A percentile compares a stretch with the other conserved stretches of the same genome.
Evolutionary conservation across 306 rosid species (phyloP).

Genomic region (Prinsepia uniflora): DNA sequence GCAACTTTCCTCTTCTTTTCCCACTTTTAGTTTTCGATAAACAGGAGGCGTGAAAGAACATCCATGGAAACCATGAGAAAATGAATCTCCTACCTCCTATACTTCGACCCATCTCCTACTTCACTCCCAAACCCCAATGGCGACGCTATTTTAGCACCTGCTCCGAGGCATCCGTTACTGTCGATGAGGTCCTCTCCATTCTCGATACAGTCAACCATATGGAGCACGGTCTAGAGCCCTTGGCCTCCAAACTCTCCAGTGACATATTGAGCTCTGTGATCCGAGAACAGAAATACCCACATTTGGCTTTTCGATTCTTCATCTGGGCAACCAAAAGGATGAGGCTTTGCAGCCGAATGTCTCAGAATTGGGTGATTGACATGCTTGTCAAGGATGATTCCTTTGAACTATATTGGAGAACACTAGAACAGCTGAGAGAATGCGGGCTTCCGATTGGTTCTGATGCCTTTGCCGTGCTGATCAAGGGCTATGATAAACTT

Average conservation of each 20-base stretch:
- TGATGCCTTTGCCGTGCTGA: conserved; percentile 39
- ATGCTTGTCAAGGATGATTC: conserved; percentile 33
- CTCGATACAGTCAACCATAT: conserved; percentile 19
- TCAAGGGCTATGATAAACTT: conserved; percentile 27
- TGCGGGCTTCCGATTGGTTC: conserved; percentile 38
- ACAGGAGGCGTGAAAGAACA: neutral
- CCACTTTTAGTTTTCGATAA: neutral
- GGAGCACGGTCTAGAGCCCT: conserved; percentile 15
- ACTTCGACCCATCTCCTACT: conserved; percentile 11
- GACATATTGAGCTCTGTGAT: conserved; percentile 15
- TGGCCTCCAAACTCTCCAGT: conserved; percentile 15
- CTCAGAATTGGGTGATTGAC: conserved; percentile 22
- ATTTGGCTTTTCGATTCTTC: conserved; percentile 46
- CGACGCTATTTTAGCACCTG: conserved; percentile 16
- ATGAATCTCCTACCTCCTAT: conserved; percentile 15
- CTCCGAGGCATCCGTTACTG: conserved; percentile 3
- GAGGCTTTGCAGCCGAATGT: conserved; percentile 11
- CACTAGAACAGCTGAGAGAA: conserved; percentile 46
- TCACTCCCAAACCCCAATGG: conserved; percentile 24
- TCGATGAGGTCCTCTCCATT: conserved; percentile 31
- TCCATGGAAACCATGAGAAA: neutral
- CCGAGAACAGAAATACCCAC: conserved; percentile 24
- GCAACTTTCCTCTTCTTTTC: too few relatives aligned
- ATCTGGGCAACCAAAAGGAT: conserved; percentile 54
- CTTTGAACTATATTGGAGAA: conserved; percentile 48